A percentile compares a stretch with the other conserved stretches of the same genome.
phyloP scores from a whole-genome alignment of 495 filamentous ascomycete species.

The Pyrenula massariospora region DNA sequence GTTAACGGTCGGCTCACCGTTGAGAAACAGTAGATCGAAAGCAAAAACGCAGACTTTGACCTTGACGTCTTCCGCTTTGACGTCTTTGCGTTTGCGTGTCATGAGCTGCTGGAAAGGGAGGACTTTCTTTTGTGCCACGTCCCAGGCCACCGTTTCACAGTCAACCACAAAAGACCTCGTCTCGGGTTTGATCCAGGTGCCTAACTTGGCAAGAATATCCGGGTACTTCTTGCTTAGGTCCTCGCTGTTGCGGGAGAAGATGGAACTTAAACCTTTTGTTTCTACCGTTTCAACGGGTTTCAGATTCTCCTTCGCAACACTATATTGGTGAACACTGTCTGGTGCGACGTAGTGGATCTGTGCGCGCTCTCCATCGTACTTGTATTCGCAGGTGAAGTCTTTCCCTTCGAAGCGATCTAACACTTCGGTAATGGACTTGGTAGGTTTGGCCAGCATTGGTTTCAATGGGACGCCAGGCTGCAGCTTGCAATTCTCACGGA shows the following conservation, averaged over 20 bases:
- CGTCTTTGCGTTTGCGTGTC: constrained; percentile 95
- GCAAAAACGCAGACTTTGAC: constrained; percentile 97
- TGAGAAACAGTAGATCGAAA: constrained; percentile 88
- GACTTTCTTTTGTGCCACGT: constrained; percentile 81
- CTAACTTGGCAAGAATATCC: constrained; percentile 78
- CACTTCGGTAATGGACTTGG: constrained; percentile 97
- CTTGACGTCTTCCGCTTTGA: constrained; percentile 93
- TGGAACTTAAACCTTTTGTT: constrained; percentile 59
- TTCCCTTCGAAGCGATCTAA: constrained; percentile 93
- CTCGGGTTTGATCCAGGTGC: constrained; percentile 76
- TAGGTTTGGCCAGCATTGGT: constrained; percentile 97
- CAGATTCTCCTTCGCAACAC: constrained; percentile 28
- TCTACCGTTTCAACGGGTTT: constrained; percentile 39
- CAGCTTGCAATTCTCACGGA: constrained; percentile 79
- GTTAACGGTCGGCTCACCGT: constrained; percentile 81
- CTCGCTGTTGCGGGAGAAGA: constrained; percentile 95
- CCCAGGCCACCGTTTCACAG: constrained; percentile 98
- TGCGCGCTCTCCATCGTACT: constrained; percentile 93
- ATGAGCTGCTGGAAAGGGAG: constrained; percentile 95
- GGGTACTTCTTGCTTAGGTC: constrained; percentile 96
- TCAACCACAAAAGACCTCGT: constrained; percentile 93
- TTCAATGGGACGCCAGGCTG: constrained; percentile 91
- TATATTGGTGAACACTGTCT: constrained; percentile 55
- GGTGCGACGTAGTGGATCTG: constrained; percentile 96
- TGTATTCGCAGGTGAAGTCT: constrained; percentile 96